phyloP scores from a whole-genome alignment of 2,329 filamentous ascomycete genomes.

The Pseudopyricularia javanii region DNA sequence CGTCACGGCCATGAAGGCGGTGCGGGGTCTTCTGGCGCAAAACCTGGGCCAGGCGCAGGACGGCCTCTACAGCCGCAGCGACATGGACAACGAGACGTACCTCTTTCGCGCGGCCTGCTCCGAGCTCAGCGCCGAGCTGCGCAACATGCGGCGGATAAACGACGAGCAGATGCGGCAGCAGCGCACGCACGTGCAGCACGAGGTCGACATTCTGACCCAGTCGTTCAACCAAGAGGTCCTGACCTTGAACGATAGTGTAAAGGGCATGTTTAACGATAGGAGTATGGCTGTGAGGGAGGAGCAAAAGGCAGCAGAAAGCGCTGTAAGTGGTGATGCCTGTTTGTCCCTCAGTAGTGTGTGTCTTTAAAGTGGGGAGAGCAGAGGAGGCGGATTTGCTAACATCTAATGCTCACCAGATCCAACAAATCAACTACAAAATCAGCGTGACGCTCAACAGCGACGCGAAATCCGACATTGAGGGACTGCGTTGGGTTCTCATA shows the following conservation, averaged over 20 bases:
- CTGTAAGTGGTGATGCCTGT: constrained; percentile 34
- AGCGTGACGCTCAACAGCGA: constrained; percentile 83
- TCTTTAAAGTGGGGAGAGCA: no score
- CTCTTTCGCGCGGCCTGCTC: constrained; percentile 89
- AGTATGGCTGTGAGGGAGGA: constrained; percentile 87
- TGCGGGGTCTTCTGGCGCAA: constrained; percentile 61
- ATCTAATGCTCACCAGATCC: constrained; percentile 44
- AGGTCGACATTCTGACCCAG: constrained; percentile 86
- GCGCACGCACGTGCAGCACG: constrained; percentile 77
- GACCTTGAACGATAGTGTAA: constrained; percentile 78
- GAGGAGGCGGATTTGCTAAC: neutral
- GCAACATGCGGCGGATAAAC: constrained; percentile 61
- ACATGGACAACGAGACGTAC: constrained; percentile 91
- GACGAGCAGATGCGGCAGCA: constrained; percentile 76
- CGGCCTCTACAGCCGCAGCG: constrained; percentile 75
- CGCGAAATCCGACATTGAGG: constrained; percentile 83
- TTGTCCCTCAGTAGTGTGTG: neutral
- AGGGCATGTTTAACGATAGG: constrained; percentile 90
- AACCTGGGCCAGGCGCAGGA: constrained; percentile 74
- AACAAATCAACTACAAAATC: constrained; percentile 95
- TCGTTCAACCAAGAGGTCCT: constrained; percentile 71
- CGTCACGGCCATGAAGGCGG: constrained; percentile 82
- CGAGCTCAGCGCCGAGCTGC: constrained; percentile 79
- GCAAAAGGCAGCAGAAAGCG: constrained; percentile 72
- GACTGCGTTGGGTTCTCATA: constrained; percentile 73